Percentiles rank a stretch among this genome's conserved stretches.
Conservation (phyloP, 1,139 yeast species). For the Tardiomyces blankii region DNA sequence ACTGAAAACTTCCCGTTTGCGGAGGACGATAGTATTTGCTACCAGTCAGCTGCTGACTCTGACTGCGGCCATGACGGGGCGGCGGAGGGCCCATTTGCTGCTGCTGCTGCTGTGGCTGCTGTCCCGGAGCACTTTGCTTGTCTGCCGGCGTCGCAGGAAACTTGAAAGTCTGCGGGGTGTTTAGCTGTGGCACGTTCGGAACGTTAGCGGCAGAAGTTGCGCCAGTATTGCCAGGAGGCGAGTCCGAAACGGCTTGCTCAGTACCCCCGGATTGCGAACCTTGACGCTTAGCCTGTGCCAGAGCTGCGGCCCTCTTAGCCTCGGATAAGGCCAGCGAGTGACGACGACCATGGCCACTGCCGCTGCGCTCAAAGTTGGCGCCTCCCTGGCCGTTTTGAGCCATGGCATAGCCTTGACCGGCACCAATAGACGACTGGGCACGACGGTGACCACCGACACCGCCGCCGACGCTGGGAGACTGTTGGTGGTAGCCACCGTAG, state of each 20-base stretch:
- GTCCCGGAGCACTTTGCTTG: constrained; percentile 3
- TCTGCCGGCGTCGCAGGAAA: constrained; percentile 18
- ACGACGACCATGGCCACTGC: constrained; percentile 71
- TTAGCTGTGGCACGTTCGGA: constrained; percentile 17
- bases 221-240: constrained; percentile 5
- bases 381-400: neutral
- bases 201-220: constrained; percentile 10
- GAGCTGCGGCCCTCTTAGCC: constrained; percentile 96
- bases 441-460: constrained; percentile 21
- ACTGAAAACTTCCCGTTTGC: constrained; percentile 30
- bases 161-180: constrained; percentile 10
- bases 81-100: constrained; percentile 9
- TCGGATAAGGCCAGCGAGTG: constrained; percentile 88
- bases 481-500: constrained; percentile 11
- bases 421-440: constrained; percentile 22
- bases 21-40: constrained; percentile 18
- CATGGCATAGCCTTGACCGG: constrained; percentile 3
- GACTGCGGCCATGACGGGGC: constrained; percentile 15
- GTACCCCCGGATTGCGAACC: constrained; percentile 6
- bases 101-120: too few relatives aligned
- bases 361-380: constrained; percentile 5
- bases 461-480: constrained; percentile 5
- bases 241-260: constrained; percentile 2
- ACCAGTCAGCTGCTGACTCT: constrained; percentile 14
- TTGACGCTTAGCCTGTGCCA: constrained; percentile 54